These are phyloP conservation scores for Cocos nucifera DNA, from an alignment of 176 grass and related monocot genomes.

Conservation along the genomic window DNA sequence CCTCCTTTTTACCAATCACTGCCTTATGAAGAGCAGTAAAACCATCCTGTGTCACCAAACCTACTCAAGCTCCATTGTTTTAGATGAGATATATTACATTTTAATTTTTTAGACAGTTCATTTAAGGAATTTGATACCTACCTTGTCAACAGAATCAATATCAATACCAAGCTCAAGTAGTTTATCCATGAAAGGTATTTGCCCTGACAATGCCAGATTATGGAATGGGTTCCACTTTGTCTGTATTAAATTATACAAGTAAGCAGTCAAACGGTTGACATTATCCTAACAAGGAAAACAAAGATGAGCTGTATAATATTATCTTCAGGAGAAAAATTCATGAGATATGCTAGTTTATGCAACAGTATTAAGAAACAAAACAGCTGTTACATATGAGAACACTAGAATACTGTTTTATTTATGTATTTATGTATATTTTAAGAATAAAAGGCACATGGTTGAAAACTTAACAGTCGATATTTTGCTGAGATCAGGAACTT, in stretches of 20 bases:
- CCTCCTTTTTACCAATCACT: slow-evolving; percentile 89
- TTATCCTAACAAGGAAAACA: too few relatives aligned
- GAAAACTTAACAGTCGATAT: slow-evolving; percentile 68
- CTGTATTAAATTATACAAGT: slow-evolving; percentile 36
- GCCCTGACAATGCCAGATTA: slow-evolving; percentile 49
- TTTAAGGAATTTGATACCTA: slow-evolving; percentile 14
- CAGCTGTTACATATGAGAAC: too few relatives aligned
- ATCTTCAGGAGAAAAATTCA: background rate
- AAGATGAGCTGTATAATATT: background rate
- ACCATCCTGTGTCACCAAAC: slow-evolving; percentile 55
- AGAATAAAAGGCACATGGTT: background rate
- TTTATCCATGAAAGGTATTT: slow-evolving; percentile 84
- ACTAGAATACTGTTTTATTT: too few relatives aligned
- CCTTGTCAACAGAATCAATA: slow-evolving; percentile 61
- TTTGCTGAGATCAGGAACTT: slow-evolving; percentile 35
- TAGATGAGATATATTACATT: background rate
- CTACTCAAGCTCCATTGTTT: background rate
- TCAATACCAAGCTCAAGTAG: slow-evolving; percentile 55
- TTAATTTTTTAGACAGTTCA: background rate
- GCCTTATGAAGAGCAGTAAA: slow-evolving; percentile 74
- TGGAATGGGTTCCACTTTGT: slow-evolving; percentile 79
- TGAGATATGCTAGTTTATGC: background rate
- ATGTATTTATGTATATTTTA: background rate
- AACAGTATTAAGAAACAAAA: background rate
- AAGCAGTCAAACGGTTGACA: background rate